Conservation (phyloP, 129 eudicot genomes). For the Saposhnikovia divaricata region DNA sequence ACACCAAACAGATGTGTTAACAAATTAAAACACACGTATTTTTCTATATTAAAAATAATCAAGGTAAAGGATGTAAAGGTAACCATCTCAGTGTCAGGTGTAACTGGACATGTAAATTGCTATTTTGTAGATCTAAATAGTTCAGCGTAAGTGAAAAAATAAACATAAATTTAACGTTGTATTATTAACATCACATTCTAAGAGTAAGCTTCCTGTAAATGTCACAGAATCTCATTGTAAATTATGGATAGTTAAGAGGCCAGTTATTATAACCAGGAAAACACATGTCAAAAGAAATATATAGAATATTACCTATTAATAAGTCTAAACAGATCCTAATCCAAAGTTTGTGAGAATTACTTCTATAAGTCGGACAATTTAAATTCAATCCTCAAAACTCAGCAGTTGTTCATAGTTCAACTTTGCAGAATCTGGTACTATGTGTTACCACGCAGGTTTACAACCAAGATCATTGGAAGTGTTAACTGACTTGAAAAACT, state of each 20-base stretch:
- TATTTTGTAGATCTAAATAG: background rate
- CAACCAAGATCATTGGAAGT: background rate
- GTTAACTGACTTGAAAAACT: background rate
- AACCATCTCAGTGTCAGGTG: background rate
- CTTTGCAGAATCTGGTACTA: background rate
- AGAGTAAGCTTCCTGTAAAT: background rate
- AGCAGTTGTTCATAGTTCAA: background rate
- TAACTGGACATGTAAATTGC: background rate
- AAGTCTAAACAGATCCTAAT: background rate
- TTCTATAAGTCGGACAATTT: background rate
- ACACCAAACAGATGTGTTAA: background rate
- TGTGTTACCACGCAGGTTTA: background rate
- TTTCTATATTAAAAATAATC: background rate
- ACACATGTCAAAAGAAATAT: background rate
- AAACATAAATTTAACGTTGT: background rate
- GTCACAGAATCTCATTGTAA: background rate
- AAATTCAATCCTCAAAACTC: background rate
- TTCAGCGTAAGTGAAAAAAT: background rate
- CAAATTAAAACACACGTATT: background rate
- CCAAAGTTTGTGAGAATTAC: background rate
- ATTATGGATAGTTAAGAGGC: background rate
- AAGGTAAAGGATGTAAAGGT: background rate
- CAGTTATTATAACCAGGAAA: background rate
- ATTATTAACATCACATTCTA: background rate
- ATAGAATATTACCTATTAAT: background rate